A percentile compares a stretch with the other conserved stretches of the same genome.
phyloP scores from a whole-genome alignment of 345 rosid species.

The Trapa bicornis region DNA sequence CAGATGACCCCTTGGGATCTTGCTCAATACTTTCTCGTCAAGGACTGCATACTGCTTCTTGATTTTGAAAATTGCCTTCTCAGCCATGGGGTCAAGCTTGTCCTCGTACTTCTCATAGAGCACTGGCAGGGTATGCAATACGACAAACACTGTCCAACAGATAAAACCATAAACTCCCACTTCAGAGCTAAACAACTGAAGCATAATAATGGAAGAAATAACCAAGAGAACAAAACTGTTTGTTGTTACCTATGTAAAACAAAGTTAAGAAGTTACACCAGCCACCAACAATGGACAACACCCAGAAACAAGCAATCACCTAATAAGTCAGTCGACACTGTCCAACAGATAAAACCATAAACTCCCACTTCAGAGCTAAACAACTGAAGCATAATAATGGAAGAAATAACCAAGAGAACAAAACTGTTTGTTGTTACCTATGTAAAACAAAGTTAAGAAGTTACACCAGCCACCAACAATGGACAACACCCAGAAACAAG shows the following conservation, averaged over 20 bases:
- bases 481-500: conserved; percentile 31
- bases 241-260: conserved; percentile 27
- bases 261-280: conserved; percentile 43
- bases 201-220: not conserved
- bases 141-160: conserved; percentile 21
- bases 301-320: conserved; percentile 37
- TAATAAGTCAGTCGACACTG: no score
- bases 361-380: not conserved
- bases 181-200: not conserved
- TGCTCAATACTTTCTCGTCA: conserved; percentile 17
- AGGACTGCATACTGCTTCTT: conserved; percentile 31
- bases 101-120: conserved; percentile 38
- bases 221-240: not conserved
- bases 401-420: not conserved
- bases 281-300: conserved; percentile 26
- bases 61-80: conserved; percentile 30
- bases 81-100: conserved; percentile 38
- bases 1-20: conserved; percentile 14
- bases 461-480: conserved; percentile 33
- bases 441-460: conserved; percentile 40
- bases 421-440: conserved; percentile 12
- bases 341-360: not conserved
- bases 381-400: not conserved
- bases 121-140: conserved; percentile 28
- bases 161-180: no score